Evolutionary conservation across 2,329 filamentous ascomycete species (phyloP), one percentile per base, ranked within the genome.

Genomic region (Colletotrichum viniferum): DNA sequence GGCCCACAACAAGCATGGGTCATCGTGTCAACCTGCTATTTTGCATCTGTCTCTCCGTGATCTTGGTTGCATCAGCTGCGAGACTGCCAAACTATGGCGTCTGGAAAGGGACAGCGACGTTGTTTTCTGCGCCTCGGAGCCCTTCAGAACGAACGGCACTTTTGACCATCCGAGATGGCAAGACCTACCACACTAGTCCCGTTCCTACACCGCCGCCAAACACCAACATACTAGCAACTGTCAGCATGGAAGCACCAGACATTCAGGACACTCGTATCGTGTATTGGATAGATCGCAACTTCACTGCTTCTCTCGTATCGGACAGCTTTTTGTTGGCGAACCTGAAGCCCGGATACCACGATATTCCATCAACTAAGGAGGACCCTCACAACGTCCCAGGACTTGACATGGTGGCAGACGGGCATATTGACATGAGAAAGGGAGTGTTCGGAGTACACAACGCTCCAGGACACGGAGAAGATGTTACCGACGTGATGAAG

Each of bases 371-470:
- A 28, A 2, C 24, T 2, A 12, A 26, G 26, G 1, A 1, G 1
- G 26, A 18, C 1, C 55, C 24, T 28, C 55, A 58, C 16, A 14
- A 2, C 0, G 7, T 28, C 1, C 55, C 55, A 58, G 55, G 21
- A 1, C 55, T 58, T 18, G 55, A 58, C 24, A 58, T 58, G 55
- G 16, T 58, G 13, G 7, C 7, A 28, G 7, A 10, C 0, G 55
- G 13, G 0, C 9, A 9, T 28, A 5, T 58, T 28, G 6, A 24
- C 13, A 58, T 58, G 24, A 58, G 12, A 26, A n/a, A 28, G 55
- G 55, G 55, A 1, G 0, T 0, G 10, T 58, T 28, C 13, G 0
- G 21, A 0, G 18, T 0, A 5, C 26, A 26, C 24, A 18, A 58
- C 13, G 21, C 3, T 14, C 55, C 24, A 3, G 13, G 5, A 58